phyloP scores from a whole-genome alignment of 192 early-diverging fungal genomes.

The Coemansia sp. region DNA sequence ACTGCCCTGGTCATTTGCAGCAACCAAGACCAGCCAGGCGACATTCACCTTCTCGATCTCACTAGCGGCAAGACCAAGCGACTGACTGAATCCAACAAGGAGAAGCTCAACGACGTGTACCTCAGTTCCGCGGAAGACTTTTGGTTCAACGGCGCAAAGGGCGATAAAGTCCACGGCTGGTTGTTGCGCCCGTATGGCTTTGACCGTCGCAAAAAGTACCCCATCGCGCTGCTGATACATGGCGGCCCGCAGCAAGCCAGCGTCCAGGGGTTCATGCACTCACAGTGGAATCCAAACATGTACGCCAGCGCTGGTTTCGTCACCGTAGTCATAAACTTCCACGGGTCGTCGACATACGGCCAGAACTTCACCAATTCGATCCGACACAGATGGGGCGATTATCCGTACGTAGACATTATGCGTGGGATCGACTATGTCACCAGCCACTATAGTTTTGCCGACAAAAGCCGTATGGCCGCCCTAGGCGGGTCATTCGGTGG shows the following conservation, averaged over 20 bases:
- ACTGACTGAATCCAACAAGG: conserved; percentile 49
- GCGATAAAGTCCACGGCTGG: conserved; percentile 40
- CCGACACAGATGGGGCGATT: conserved; percentile 68
- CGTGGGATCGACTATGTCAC: conserved; percentile 66
- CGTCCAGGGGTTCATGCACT: conserved; percentile 41
- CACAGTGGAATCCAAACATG: conserved; percentile 73
- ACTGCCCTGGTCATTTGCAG: conserved; percentile 46
- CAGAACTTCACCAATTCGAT: conserved; percentile 67
- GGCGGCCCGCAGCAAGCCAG: conserved; percentile 70
- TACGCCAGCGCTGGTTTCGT: conserved; percentile 67
- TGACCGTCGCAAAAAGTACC: conserved; percentile 56
- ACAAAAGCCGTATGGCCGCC: conserved; percentile 57
- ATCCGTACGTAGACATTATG: conserved; percentile 71
- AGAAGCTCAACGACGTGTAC: conserved; percentile 36
- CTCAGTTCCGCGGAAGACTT: conserved; percentile 60
- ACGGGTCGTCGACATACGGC: conserved; percentile 78
- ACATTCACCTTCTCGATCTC: conserved; percentile 38
- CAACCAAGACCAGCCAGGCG: conserved; percentile 34
- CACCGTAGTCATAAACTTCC: conserved; percentile 70
- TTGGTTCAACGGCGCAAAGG: conserved; percentile 61
- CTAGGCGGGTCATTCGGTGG: conserved; percentile 79
- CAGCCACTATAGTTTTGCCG: conserved; percentile 57
- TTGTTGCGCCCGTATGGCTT: conserved; percentile 42
- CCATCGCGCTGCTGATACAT: conserved; percentile 73
- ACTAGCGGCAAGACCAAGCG: conserved; percentile 40